Percentiles rank a stretch among this genome's conserved stretches.
phyloP scores from a whole-genome alignment of 306 rosid species.

The Clitoria ternatea region DNA sequence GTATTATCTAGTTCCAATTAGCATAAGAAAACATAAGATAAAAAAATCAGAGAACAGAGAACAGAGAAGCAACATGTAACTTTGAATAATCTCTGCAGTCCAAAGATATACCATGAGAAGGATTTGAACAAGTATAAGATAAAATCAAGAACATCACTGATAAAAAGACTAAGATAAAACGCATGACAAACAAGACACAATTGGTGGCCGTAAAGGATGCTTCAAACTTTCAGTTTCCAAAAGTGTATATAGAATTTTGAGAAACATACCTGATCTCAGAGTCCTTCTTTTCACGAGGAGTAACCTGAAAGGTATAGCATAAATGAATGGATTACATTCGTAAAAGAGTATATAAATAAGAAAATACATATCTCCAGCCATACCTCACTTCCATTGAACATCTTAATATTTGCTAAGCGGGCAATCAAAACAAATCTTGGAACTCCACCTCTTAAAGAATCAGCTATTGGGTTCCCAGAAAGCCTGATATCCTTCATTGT shows the following conservation, averaged over 20 bases:
- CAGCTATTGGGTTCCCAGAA: slow-evolving; percentile 80
- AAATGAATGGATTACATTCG: slow-evolving; percentile 2
- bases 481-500: slow-evolving; percentile 72
- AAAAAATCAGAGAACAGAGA: neutral
- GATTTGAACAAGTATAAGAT: neutral
- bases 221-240: neutral
- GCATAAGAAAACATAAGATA: neutral
- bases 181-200: neutral
- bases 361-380: slow-evolving; percentile 12
- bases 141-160: neutral
- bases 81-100: neutral
- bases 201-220: neutral
- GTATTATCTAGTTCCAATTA: neutral
- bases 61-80: neutral
- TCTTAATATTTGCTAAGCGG: slow-evolving; percentile 66
- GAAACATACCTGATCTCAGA: slow-evolving; percentile 81
- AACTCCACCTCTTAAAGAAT: slow-evolving; percentile 66
- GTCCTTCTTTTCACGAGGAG: slow-evolving; percentile 84
- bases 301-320: slow-evolving; percentile 50
- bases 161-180: slow-evolving; percentile 4
- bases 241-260: neutral
- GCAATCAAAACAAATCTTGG: slow-evolving; percentile 81
- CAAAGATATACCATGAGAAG: neutral
- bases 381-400: slow-evolving; percentile 94
- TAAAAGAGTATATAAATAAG: neutral